Evolutionary conservation across 768 basidiomycete species (phyloP).

Genomic region (Pleurotus citrinopileatus): DNA sequence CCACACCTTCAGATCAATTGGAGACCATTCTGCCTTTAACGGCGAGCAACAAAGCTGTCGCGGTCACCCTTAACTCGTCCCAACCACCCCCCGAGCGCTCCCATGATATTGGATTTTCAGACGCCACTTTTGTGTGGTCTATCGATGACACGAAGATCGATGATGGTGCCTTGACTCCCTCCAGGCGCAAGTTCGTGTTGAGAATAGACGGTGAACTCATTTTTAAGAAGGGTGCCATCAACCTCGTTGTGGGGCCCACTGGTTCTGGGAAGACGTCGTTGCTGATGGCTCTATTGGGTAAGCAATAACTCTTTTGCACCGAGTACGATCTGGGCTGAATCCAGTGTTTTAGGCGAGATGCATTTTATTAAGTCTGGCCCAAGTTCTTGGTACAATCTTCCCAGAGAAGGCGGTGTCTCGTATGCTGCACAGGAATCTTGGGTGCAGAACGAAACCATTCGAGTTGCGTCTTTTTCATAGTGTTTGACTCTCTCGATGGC

Average conservation of each 20-base stretch:
- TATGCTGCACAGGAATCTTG: conserved; percentile 85
- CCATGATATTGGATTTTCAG: conserved; percentile 45
- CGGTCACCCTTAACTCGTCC: not conserved
- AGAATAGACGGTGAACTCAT: conserved; percentile 47
- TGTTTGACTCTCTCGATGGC: not conserved
- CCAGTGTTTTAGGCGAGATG: conserved; percentile 57
- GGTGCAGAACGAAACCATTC: conserved; percentile 79
- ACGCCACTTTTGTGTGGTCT: conserved; percentile 59
- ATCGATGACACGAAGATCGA: conserved; percentile 18
- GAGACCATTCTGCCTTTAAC: not conserved
- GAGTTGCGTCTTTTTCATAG: conserved; percentile 28
- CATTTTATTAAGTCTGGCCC: conserved; percentile 50
- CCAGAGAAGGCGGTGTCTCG: conserved; percentile 64
- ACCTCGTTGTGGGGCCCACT: conserved; percentile 59
- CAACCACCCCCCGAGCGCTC: not conserved
- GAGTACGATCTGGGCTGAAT: not conserved
- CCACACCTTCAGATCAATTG: conserved; percentile 11
- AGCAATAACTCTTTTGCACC: not conserved
- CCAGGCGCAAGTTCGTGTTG: conserved; percentile 46
- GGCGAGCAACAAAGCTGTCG: not conserved
- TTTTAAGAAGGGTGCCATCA: conserved; percentile 52
- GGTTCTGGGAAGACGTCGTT: conserved; percentile 59
- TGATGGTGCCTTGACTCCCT: conserved; percentile 34
- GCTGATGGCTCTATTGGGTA: conserved; percentile 8
- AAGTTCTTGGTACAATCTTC: conserved; percentile 67